A percentile compares a stretch with the other conserved stretches of the same genome.
Conservation (phyloP, 164 flowering plant genomes). For the Umbellularia californica region DNA sequence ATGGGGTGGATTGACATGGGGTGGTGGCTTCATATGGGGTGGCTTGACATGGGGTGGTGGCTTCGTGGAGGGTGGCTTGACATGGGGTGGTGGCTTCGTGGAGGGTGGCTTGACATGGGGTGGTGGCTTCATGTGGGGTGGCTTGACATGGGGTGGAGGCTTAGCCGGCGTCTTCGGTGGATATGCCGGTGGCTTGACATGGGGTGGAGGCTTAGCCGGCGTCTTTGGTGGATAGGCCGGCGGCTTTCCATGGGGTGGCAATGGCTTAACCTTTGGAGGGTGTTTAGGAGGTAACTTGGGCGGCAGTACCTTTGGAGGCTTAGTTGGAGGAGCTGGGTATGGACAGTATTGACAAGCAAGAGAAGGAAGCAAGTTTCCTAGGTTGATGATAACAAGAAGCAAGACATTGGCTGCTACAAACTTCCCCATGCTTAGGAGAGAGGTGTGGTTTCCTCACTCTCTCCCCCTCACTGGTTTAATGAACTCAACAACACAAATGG, state of each 20-base stretch:
- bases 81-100: slow-evolving; percentile 4
- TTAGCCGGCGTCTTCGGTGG: neutral
- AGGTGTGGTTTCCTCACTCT: neutral
- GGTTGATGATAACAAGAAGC: neutral
- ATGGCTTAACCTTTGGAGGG: slow-evolving; percentile 20
- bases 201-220: slow-evolving; percentile 10
- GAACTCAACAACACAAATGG: neutral
- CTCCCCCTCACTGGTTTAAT: neutral
- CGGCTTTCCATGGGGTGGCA: neutral
- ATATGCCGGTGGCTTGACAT: neutral
- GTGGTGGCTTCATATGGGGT: slow-evolving; percentile 9
- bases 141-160: slow-evolving; percentile 1
- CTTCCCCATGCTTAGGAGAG: slow-evolving; percentile 5
- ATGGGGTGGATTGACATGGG: neutral
- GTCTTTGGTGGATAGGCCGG: neutral
- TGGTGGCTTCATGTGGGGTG: neutral
- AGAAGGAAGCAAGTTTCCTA: neutral
- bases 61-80: slow-evolving; percentile 2
- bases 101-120: slow-evolving; percentile 3
- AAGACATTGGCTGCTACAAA: neutral
- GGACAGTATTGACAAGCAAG: slow-evolving; percentile 7
- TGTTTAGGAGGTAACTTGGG: slow-evolving; percentile 19
- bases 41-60: slow-evolving; percentile 8
- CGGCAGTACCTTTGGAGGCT: slow-evolving; percentile 14
- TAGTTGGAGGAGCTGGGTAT: slow-evolving; percentile 2